phyloP scores from a whole-genome alignment of 2,329 filamentous ascomycete genomes.

The Claviceps monticola region DNA sequence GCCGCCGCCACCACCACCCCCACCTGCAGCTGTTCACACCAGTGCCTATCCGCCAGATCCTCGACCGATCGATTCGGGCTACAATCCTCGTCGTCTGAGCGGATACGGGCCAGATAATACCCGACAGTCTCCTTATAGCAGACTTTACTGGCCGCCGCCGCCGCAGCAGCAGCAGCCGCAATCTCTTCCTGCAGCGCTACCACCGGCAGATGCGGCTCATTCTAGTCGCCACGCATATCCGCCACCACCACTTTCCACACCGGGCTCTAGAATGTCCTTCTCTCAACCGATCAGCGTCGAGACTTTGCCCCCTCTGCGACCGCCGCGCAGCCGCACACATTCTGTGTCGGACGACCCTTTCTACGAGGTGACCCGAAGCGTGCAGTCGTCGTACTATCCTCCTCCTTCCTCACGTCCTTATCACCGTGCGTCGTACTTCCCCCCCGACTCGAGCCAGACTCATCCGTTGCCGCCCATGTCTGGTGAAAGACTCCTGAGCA shows the following conservation, averaged over 20 bases:
- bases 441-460: slow-evolving; percentile 15
- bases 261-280: slow-evolving; percentile 20
- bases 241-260: slow-evolving; percentile 9
- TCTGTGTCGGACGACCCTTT: slow-evolving; percentile 20
- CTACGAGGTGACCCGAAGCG: slow-evolving; percentile 17
- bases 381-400: slow-evolving; percentile 19
- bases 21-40: slow-evolving; percentile 7
- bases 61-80: slow-evolving; percentile 20
- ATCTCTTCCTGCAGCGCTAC: neutral
- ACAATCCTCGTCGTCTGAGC: slow-evolving; percentile 18
- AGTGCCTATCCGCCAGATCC: slow-evolving; percentile 15
- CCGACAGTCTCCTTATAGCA: slow-evolving; percentile 13
- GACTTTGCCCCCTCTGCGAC: slow-evolving; percentile 24
- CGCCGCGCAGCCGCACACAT: slow-evolving; percentile 21
- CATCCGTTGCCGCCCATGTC: slow-evolving; percentile 17
- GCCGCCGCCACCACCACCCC: slow-evolving; percentile 5
- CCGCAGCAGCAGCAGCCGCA: slow-evolving; percentile 7
- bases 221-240: slow-evolving; percentile 12
- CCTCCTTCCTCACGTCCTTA: slow-evolving; percentile 16
- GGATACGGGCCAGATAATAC: slow-evolving; percentile 16
- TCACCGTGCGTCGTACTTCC: slow-evolving; percentile 15
- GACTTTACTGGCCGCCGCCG: slow-evolving; percentile 22
- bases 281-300: slow-evolving; percentile 21
- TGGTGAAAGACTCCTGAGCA: slow-evolving; percentile 21
- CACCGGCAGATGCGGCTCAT: slow-evolving; percentile 3